Evolutionary conservation across 768 basidiomycete species (phyloP).

Genomic region (Zangia roseola): DNA sequence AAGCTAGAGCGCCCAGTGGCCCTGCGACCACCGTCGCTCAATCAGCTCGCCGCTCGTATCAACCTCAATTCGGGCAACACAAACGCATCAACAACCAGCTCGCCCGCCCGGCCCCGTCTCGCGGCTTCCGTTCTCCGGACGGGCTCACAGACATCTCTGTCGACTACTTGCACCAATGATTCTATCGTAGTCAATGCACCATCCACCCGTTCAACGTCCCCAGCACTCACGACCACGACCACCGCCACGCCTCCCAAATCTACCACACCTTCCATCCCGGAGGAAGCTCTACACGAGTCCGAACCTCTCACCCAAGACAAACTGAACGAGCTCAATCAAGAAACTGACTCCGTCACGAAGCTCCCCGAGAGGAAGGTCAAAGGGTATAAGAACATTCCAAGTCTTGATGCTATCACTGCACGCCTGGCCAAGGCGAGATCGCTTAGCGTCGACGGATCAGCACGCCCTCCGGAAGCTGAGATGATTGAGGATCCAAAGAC

Average conservation of each 20-base stretch:
- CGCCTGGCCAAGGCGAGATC: constrained; percentile 69
- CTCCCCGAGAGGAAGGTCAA: constrained; percentile 39
- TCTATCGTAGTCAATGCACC: constrained; percentile 68
- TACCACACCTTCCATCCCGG: constrained; percentile 40
- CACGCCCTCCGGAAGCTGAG: constrained; percentile 73
- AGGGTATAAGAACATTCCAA: constrained; percentile 88
- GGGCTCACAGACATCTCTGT: constrained; percentile 51
- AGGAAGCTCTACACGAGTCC: constrained; percentile 33
- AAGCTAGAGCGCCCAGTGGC: constrained; percentile 37
- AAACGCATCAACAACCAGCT: constrained; percentile 22
- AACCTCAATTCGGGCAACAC: constrained; percentile 38
- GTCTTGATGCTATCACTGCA: constrained; percentile 81
- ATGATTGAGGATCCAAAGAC: constrained; percentile 83
- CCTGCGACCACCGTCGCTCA: constrained; percentile 65
- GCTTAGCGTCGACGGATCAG: constrained; percentile 56
- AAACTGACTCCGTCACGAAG: constrained; percentile 36
- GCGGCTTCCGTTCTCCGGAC: constrained; percentile 73
- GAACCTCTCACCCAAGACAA: constrained; percentile 63
- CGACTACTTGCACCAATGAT: constrained; percentile 50
- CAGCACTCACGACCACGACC: constrained; percentile 48
- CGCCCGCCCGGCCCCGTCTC: constrained; percentile 60
- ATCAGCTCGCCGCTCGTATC: constrained; percentile 81
- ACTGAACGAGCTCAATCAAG: constrained; percentile 62
- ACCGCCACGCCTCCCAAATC: constrained; percentile 41
- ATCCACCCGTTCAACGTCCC: constrained; percentile 66